Evolutionary conservation across 2,329 filamentous ascomycete genomes (phyloP).

Genomic region (Trichophyton schoenleinii): DNA sequence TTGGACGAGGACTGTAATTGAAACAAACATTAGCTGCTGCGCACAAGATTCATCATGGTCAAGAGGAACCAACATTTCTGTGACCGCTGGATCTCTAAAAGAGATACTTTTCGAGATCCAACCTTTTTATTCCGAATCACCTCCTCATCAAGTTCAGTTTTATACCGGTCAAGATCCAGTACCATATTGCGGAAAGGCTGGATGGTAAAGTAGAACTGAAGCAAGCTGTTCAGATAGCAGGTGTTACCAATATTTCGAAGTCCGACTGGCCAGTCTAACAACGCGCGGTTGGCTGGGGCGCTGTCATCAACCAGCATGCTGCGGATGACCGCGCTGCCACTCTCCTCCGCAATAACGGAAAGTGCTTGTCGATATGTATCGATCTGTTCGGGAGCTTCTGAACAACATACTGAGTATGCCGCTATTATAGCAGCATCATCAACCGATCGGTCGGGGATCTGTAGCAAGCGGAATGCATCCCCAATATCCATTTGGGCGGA

Average conservation of each 20-base stretch:
- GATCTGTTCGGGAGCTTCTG: slow-evolving; percentile 35
- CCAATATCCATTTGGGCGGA: slow-evolving; percentile 43
- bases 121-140: slow-evolving; percentile 56
- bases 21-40: neutral
- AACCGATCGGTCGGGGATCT: slow-evolving; percentile 41
- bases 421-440: slow-evolving; percentile 40
- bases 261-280: slow-evolving; percentile 60
- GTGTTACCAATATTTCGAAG: slow-evolving; percentile 93
- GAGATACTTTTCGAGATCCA: slow-evolving; percentile 56
- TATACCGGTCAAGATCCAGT: slow-evolving; percentile 58
- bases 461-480: slow-evolving; percentile 41
- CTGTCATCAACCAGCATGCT: slow-evolving; percentile 24
- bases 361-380: slow-evolving; percentile 37
- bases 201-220: slow-evolving; percentile 90
- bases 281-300: slow-evolving; percentile 22
- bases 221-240: slow-evolving; percentile 90
- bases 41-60: slow-evolving; percentile 7
- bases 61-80: slow-evolving; percentile 57
- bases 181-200: slow-evolving; percentile 69
- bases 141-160: slow-evolving; percentile 54
- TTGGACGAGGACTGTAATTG: slow-evolving; percentile 57
- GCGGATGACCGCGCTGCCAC: slow-evolving; percentile 27
- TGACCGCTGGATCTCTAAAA: slow-evolving; percentile 46
- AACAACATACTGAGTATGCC: slow-evolving; percentile 36
- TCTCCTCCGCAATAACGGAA: slow-evolving; percentile 34